A percentile compares a stretch with the other conserved stretches of the same genome.
phyloP scores from a whole-genome alignment of 306 rosid genomes.

The Vigna radiata region DNA sequence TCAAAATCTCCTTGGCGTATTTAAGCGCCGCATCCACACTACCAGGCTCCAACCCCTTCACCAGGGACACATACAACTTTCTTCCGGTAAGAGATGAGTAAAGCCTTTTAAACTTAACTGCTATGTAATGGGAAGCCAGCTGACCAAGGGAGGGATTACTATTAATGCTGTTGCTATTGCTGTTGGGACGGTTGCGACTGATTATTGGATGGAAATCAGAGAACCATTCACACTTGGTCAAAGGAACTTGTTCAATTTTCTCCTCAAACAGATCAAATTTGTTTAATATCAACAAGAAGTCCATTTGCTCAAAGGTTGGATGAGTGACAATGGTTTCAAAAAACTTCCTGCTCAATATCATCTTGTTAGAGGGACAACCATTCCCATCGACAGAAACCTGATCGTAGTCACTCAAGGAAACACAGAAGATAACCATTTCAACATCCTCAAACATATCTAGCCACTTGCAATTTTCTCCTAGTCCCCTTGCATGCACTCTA shows the following conservation, averaged over 20 bases:
- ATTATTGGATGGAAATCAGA: conserved; percentile 80
- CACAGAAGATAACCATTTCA: conserved; percentile 90
- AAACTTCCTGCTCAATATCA: conserved; percentile 76
- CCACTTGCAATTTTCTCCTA: conserved; percentile 98
- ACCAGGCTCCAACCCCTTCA: conserved; percentile 80
- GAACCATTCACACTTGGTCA: conserved; percentile 90
- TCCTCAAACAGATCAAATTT: conserved; percentile 85
- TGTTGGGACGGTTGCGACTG: conserved; percentile 68
- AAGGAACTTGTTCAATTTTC: conserved; percentile 77
- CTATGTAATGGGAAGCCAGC: conserved; percentile 80
- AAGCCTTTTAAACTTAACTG: conserved; percentile 88
- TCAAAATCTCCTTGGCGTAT: conserved; percentile 88
- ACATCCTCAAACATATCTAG: conserved; percentile 98
- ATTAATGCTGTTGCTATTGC: conserved; percentile 76
- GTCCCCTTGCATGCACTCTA: conserved; percentile 56
- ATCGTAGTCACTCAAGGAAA: conserved; percentile 88
- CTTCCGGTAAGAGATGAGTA: conserved; percentile 80
- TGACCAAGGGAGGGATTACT: conserved; percentile 83
- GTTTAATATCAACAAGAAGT: conserved; percentile 89
- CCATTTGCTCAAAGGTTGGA: conserved; percentile 91
- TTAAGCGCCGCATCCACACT: conserved; percentile 87
- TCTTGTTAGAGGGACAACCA: conserved; percentile 76
- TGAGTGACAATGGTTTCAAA: conserved; percentile 85
- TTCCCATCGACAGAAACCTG: conserved; percentile 67
- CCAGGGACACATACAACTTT: conserved; percentile 78